These are phyloP conservation scores for Wickerhamiella alocasiicola DNA, from an alignment of 805 yeast genomes.

Conservation along the genomic window DNA sequence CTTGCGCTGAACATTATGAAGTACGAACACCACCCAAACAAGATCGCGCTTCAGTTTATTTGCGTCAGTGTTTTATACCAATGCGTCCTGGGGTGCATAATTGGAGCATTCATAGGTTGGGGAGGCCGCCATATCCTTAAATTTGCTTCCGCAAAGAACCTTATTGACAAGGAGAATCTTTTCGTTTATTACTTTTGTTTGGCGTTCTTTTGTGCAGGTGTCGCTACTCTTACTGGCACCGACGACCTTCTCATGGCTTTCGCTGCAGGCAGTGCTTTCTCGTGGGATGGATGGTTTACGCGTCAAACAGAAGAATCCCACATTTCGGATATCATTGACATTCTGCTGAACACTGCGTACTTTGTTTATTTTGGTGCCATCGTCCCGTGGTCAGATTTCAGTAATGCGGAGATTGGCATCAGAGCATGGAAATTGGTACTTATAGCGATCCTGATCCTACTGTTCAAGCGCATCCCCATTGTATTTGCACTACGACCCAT, in stretches of 20 bases:
- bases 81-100: constrained; percentile 43
- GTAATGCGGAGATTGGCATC: constrained; percentile 23
- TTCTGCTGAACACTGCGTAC: constrained; percentile 50
- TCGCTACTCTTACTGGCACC: constrained; percentile 51
- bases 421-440: constrained; percentile 28
- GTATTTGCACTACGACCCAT: constrained; percentile 38
- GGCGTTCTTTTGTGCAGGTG: constrained; percentile 43
- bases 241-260: constrained; percentile 64
- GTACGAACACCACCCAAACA: constrained; percentile 34
- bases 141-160: constrained; percentile 27
- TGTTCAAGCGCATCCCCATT: constrained; percentile 29
- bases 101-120: constrained; percentile 44
- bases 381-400: constrained; percentile 56
- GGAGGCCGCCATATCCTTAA: constrained; percentile 35
- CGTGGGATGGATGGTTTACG: constrained; percentile 63
- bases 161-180: constrained; percentile 38
- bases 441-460: constrained; percentile 25
- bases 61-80: constrained; percentile 49
- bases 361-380: constrained; percentile 61
- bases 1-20: constrained; percentile 43
- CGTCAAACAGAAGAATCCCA: constrained; percentile 47
- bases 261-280: constrained; percentile 60
- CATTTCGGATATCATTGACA: constrained; percentile 53
- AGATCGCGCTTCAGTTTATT: constrained; percentile 52
- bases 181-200: constrained; percentile 30